Base-by-base conservation (phyloP, 2,329 filamentous ascomycete genomes). In the Eutypella sp. region DNA sequence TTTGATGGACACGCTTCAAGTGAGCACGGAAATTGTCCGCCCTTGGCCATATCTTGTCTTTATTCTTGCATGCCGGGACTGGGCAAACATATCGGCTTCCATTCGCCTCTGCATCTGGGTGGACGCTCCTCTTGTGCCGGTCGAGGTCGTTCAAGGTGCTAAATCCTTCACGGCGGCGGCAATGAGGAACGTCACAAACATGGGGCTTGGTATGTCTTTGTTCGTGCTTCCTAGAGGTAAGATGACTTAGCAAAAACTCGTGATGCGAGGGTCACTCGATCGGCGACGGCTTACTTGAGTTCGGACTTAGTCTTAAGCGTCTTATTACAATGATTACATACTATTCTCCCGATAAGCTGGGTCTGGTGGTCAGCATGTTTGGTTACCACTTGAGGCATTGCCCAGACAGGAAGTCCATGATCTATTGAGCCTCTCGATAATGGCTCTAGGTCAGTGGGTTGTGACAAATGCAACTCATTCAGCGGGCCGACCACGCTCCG, bases 21-120 rank as follows among this genome's bases (percentile, higher is more conserved):
- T 96, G 91, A 29, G 85, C 81, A 49, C 84, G 84, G 63, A 96
- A 96, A 59, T 96, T 96, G 64, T 96, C 91, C 42, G 84, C 72
- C 19, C 91, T 79, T 1, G 86, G 85, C 88, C 88, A 96, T 29
- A 75, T 68, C 62, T 95, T 95, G 1, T 70, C 70, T 50, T 73
- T 82, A 20, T 71, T 76, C 20, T 68, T 71, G 57, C 85, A 89
- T 15, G 68, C 57, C 6, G 66, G 65, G 5, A 78, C 68, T 42
- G 72, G 73, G 60, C 87, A 93, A 46, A 73, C 75, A 52, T 76
- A 88, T 33, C 71, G 71, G 48, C 75, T 75, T 38, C 69, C 71
- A 0, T 67, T 69, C 8, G 73, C 73, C 2, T 70, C 47, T 65
- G 68, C 33, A 56, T 69, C 57, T 2, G 65, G 66, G 61, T 96